Base-by-base conservation (phyloP, 495 filamentous ascomycete species). In the Aspergillus olivimuriae region DNA sequence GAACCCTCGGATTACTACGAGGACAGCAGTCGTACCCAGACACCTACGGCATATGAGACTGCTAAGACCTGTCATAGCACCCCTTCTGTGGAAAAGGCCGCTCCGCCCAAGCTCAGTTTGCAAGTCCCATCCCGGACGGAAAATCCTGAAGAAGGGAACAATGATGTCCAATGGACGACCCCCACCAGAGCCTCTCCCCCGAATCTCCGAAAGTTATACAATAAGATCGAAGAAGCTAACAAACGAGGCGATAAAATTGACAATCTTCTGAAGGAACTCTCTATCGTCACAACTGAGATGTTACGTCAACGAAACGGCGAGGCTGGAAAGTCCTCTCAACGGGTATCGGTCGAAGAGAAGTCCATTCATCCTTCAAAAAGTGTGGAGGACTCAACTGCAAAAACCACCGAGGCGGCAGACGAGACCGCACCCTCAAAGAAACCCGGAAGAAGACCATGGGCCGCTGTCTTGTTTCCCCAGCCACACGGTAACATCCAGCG, bases 191-290 rank as follows among this genome's bases (percentile, higher is more conserved):
- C 23, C 21, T 28, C 42, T 19, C 44, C 51, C 9, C 19, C 47
- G 12, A 45, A 53, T 14, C 37, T 63, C 21, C 50, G 43, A 7
- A 42, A 40, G 24, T 14, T 63, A 8, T 58, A 60, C 34, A 48
- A 43, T 14, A 48, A 48, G n/a, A 60, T 63, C 14, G 52, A 58
- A 41, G 46, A 56, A 11, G 53, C 57, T 4, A 49, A 36, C 23
- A 44, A 45, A 20, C 52, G 46, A 1, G 48, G 57, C 2, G 50
- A 58, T 9, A 42, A 57, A 4, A 44, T 58, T 21, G 51, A 55
- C 16, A 47, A 34, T 9, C 46, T 63, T 7, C 44, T 63, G 12
- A 40, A 51, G 18, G 54, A 57, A 15, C 47, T 63, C 8, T 53
- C 56, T 35, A 45, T 37, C 33, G 48, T 47, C 5, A 54, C 54